phyloP scores from a whole-genome alignment of 2,329 filamentous ascomycete species.

The Pyricularia pennisetigena region DNA sequence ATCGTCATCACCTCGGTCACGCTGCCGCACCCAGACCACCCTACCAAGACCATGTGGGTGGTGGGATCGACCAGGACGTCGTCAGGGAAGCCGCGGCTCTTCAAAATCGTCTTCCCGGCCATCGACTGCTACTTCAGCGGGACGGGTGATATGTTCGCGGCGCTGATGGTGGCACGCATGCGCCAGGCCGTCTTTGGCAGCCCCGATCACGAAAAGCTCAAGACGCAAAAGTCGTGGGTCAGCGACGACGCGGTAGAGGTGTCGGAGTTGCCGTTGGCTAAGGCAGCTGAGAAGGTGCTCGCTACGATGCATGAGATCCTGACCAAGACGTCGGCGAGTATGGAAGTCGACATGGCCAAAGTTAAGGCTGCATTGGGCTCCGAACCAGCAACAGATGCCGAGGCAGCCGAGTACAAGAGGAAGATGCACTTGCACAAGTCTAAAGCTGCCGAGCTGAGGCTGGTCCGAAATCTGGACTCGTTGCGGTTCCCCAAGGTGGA shows the following conservation, averaged over 20 bases:
- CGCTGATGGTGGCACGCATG: constrained; percentile 77
- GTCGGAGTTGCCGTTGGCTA: constrained; percentile 69
- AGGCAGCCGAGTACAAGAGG: constrained; percentile 23
- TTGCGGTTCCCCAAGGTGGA: constrained; percentile 56
- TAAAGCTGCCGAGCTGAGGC: constrained; percentile 78
- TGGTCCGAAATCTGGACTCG: constrained; percentile 65
- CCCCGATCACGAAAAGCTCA: constrained; percentile 19
- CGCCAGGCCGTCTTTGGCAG: constrained; percentile 59
- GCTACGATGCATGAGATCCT: constrained; percentile 89
- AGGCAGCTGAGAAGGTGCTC: constrained; percentile 75
- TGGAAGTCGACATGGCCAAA: constrained; percentile 40
- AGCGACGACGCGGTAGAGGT: constrained; percentile 62
- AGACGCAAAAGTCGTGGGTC: constrained; percentile 53
- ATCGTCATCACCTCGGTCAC: constrained; percentile 87
- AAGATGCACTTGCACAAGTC: constrained; percentile 59
- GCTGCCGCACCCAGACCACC: constrained; percentile 44
- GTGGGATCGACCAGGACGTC: constrained; percentile 66
- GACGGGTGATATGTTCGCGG: constrained; percentile 97
- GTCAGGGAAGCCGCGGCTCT: constrained; percentile 62
- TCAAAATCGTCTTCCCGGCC: constrained; percentile 76
- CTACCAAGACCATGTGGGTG: constrained; percentile 50
- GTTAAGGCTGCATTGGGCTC: constrained; percentile 30
- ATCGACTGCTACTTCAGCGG: constrained; percentile 93
- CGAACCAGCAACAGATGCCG: constrained; percentile 24
- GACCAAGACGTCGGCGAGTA: constrained; percentile 53